Conservation (phyloP, 768 basidiomycete species). For the Holtermannia corniformis region DNA sequence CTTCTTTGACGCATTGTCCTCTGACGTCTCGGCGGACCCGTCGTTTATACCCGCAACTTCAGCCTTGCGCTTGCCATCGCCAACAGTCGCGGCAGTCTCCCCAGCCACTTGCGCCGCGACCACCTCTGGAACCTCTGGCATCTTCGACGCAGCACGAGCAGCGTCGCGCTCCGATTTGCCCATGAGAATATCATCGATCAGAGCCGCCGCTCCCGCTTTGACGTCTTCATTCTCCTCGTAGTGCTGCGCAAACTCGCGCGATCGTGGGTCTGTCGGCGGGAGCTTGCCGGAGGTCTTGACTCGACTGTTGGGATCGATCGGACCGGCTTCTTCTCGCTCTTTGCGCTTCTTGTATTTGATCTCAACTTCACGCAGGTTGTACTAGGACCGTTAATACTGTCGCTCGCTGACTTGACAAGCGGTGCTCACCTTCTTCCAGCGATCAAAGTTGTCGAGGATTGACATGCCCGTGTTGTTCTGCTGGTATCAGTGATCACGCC, state of each 20-base stretch:
- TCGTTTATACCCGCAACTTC: too few species aligned
- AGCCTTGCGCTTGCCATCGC: neutral
- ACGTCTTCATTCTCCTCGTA: neutral
- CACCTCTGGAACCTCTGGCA: neutral
- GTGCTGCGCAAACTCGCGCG: neutral
- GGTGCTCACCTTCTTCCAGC: neutral
- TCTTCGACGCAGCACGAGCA: neutral
- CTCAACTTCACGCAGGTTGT: neutral
- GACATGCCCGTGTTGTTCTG: neutral
- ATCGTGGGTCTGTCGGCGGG: neutral
- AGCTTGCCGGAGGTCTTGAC: neutral
- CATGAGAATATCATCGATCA: neutral
- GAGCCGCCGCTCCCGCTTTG: neutral
- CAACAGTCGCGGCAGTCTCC: neutral
- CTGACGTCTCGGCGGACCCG: too few species aligned
- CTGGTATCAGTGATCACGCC: neutral
- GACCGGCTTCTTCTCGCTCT: neutral
- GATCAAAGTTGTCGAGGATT: neutral
- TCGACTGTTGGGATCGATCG: neutral
- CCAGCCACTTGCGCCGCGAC: neutral
- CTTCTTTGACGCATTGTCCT: neutral
- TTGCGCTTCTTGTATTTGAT: neutral
- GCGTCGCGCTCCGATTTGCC: neutral
- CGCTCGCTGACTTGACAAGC: too few species aligned
- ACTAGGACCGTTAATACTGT: too few species aligned